Evolutionary conservation across 1,139 yeast genomes (phyloP).

Genomic region (Diutina sp.): DNA sequence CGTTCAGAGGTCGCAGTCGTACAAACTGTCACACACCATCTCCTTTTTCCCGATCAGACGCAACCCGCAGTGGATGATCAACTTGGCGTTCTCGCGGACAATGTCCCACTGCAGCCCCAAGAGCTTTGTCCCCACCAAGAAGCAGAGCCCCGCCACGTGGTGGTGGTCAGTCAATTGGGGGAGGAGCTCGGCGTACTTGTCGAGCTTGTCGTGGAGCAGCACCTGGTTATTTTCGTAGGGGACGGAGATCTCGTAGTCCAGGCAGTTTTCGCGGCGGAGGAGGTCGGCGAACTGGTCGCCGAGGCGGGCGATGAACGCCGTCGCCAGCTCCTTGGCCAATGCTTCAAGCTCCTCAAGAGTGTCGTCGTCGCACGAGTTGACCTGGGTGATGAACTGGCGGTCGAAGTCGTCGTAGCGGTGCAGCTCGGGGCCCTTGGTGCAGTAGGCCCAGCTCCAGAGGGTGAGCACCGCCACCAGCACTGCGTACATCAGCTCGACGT

Average conservation of each 20-base stretch:
- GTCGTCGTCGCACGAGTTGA: background rate
- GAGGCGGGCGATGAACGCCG: constrained; percentile 21
- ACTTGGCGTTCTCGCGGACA: constrained; percentile 8
- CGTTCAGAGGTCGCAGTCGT: constrained; percentile 3
- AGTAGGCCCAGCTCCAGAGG: constrained; percentile 46
- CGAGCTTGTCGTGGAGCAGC: constrained; percentile 20
- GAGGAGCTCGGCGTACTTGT: constrained; percentile 29
- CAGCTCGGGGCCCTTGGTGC: constrained; percentile 43
- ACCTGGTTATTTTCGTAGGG: constrained; percentile 8
- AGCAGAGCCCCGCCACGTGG: constrained; percentile 8
- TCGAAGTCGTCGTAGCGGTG: constrained; percentile 15
- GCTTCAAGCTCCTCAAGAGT: background rate
- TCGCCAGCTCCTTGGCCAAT: constrained; percentile 16
- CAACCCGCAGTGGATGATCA: constrained; percentile 8
- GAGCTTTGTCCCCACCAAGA: constrained; percentile 7
- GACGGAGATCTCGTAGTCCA: background rate
- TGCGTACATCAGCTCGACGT: constrained; percentile 28
- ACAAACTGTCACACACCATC: constrained; percentile 7
- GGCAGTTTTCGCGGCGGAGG: constrained; percentile 22
- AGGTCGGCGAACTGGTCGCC: constrained; percentile 14
- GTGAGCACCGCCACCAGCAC: constrained; percentile 38
- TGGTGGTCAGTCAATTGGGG: constrained; percentile 10
- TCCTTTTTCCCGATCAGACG: constrained; percentile 7
- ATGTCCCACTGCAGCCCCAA: constrained; percentile 8
- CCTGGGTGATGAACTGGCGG: constrained; percentile 10